Evolutionary conservation across 2,329 filamentous ascomycete species (phyloP).

Genomic region (Westerdykella sp.): DNA sequence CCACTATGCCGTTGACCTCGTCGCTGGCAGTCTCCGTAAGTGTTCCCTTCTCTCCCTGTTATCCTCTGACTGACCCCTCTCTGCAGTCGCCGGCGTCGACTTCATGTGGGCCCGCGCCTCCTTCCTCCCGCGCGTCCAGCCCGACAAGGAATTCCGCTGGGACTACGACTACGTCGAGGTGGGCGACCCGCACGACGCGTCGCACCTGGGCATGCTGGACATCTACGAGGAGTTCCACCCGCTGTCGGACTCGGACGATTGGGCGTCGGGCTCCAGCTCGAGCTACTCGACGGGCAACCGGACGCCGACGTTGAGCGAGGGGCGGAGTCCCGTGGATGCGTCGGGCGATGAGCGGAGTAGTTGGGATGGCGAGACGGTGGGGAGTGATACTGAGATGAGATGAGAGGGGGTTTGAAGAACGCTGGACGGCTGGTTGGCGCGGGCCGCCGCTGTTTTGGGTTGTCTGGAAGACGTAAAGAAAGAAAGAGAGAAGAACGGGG

Average conservation of each 20-base stretch:
- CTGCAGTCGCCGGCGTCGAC: conserved; percentile 56
- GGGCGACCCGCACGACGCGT: conserved; percentile 56
- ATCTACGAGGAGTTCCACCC: conserved; percentile 49
- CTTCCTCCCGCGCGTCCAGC: conserved; percentile 75
- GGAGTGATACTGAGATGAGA: conserved; percentile 37
- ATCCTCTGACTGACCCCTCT: conserved; percentile 8
- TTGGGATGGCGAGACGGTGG: conserved; percentile 54
- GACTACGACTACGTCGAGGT: conserved; percentile 91
- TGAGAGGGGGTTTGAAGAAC: neutral
- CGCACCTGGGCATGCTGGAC: conserved; percentile 52
- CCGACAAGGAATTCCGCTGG: conserved; percentile 83
- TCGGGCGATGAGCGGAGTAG: conserved; percentile 46
- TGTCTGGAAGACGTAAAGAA: too few relatives aligned
- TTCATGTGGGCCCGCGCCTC: conserved; percentile 77
- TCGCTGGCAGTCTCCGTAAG: conserved; percentile 66
- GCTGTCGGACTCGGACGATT: conserved; percentile 71
- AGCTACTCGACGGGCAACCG: conserved; percentile 61
- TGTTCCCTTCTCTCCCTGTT: conserved; percentile 11
- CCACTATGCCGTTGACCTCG: conserved; percentile 91
- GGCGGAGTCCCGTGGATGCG: conserved; percentile 45
- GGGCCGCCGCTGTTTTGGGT: too few relatives aligned
- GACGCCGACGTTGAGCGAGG: conserved; percentile 47
- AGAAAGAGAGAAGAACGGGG: too few relatives aligned
- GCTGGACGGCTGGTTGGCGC: too few relatives aligned
- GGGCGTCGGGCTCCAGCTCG: conserved; percentile 81